These are phyloP conservation scores for Pichia sp. DNA, from an alignment of 1,139 yeast species.

Conservation along the genomic window DNA sequence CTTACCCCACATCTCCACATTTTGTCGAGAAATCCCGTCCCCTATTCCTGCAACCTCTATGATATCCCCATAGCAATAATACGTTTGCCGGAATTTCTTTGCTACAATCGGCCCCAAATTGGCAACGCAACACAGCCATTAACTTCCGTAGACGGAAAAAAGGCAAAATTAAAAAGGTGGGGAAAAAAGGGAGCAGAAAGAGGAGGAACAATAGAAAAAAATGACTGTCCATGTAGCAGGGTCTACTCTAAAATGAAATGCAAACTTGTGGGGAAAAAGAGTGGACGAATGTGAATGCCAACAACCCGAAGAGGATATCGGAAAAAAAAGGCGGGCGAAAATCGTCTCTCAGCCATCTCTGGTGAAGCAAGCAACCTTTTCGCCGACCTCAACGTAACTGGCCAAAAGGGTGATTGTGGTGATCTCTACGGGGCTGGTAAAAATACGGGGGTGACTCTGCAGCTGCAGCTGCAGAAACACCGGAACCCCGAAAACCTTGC, in stretches of 20 bases:
- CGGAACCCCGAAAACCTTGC: too few relatives aligned
- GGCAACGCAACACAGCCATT: not conserved
- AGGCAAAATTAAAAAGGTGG: not conserved
- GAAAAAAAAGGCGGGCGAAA: not conserved
- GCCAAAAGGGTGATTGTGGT: too few relatives aligned
- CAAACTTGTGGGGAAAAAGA: not conserved
- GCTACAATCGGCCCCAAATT: not conserved
- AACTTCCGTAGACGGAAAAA: not conserved
- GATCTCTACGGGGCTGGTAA: too few relatives aligned
- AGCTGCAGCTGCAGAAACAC: too few relatives aligned
- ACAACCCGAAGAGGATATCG: not conserved
- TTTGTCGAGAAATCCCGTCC: too few relatives aligned
- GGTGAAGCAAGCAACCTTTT: not conserved
- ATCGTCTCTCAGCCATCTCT: not conserved
- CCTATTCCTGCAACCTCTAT: too few relatives aligned
- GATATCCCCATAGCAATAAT: not conserved
- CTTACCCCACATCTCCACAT: too few relatives aligned
- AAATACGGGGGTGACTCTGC: too few relatives aligned
- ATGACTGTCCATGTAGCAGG: not conserved
- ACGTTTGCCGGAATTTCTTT: not conserved
- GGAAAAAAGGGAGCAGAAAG: not conserved
- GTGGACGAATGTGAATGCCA: not conserved
- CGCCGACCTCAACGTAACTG: too few relatives aligned
- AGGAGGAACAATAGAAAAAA: not conserved
- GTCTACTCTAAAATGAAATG: not conserved